A percentile compares a stretch with the other conserved stretches of the same genome.
These are phyloP conservation scores for Tolypocladium amazonense DNA, from an alignment of 2,329 filamentous ascomycete genomes.

Conservation along the genomic window DNA sequence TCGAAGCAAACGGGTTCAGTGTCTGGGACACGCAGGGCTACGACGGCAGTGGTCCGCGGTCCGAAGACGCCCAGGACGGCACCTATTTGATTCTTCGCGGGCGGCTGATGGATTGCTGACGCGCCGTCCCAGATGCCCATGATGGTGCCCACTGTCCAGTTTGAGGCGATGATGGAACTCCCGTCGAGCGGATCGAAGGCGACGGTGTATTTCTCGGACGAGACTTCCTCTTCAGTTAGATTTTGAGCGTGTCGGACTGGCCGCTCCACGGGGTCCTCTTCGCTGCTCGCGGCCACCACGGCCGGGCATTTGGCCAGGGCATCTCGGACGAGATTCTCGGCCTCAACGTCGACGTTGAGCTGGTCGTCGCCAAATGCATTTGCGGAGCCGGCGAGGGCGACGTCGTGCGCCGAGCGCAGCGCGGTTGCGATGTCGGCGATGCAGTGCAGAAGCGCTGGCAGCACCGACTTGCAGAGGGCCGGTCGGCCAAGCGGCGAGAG, in stretches of 20 bases:
- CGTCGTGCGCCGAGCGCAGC: conserved; percentile 32
- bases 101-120: conserved; percentile 29
- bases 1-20: conserved; percentile 35
- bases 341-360: conserved; percentile 45
- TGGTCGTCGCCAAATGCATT: conserved; percentile 51
- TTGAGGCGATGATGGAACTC: conserved; percentile 47
- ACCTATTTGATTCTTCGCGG: conserved; percentile 31
- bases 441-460: conserved; percentile 36
- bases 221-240: neutral
- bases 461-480: conserved; percentile 30
- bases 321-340: conserved; percentile 36
- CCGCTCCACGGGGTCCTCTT: conserved; percentile 48
- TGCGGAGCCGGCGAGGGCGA: conserved; percentile 35
- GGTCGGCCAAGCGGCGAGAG: neutral
- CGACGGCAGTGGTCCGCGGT: conserved; percentile 42
- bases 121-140: conserved; percentile 46
- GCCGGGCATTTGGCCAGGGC: conserved; percentile 31
- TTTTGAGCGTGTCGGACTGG: conserved; percentile 9
- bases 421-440: conserved; percentile 32
- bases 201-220: conserved; percentile 40
- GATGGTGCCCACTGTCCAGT: conserved; percentile 50
- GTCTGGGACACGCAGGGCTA: conserved; percentile 40
- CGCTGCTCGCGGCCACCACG: conserved; percentile 43
- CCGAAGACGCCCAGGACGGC: conserved; percentile 43
- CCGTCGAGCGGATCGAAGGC: conserved; percentile 56